A percentile compares a stretch with the other conserved stretches of the same genome.
Evolutionary conservation across 148 eudicot genomes (phyloP).

Genomic region (Rhododendron williamsianum): DNA sequence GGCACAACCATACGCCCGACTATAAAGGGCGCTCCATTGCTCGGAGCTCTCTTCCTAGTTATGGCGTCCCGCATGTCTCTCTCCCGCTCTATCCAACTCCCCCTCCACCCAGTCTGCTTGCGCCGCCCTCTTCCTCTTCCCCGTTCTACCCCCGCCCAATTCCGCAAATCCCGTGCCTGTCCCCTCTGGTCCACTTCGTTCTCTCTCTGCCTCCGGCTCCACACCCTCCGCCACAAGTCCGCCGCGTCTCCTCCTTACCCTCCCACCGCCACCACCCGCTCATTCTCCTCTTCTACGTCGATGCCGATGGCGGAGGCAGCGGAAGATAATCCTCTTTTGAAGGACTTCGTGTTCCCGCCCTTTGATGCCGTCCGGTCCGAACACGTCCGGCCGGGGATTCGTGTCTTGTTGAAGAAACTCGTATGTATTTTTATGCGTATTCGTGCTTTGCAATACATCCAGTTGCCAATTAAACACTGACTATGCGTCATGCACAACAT

Average conservation of each 20-base stretch:
- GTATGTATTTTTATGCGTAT: slow-evolving; percentile 21
- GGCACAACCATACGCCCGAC: not conserved
- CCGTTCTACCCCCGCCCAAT: slow-evolving; percentile 14
- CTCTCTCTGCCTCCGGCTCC: slow-evolving; percentile 45
- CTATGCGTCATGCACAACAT: too few relatives aligned
- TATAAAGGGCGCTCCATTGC: not conserved
- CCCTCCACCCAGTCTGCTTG: slow-evolving; percentile 26
- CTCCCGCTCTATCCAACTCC: slow-evolving; percentile 17
- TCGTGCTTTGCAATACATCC: too few relatives aligned
- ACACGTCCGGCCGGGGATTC: slow-evolving; percentile 87
- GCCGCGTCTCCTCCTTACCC: slow-evolving; percentile 4
- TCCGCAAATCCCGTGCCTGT: slow-evolving; percentile 46
- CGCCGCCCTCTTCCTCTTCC: slow-evolving; percentile 6
- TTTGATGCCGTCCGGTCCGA: slow-evolving; percentile 64
- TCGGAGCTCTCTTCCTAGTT: slow-evolving; percentile 12
- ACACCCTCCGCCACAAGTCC: slow-evolving; percentile 1
- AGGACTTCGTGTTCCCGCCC: slow-evolving; percentile 76
- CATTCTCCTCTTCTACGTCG: slow-evolving; percentile 15
- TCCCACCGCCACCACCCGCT: slow-evolving; percentile 15
- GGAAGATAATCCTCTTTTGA: slow-evolving; percentile 57
- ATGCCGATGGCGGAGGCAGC: slow-evolving; percentile 4
- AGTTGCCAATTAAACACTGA: too few relatives aligned
- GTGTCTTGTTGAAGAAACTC: slow-evolving; percentile 50
- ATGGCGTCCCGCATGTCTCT: slow-evolving; percentile 46
- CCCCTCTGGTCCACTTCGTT: slow-evolving; percentile 86